A percentile compares a stretch with the other conserved stretches of the same genome.
Conservation (phyloP, 352 stramenopile genomes). For the Thalassiosira oceanica region DNA sequence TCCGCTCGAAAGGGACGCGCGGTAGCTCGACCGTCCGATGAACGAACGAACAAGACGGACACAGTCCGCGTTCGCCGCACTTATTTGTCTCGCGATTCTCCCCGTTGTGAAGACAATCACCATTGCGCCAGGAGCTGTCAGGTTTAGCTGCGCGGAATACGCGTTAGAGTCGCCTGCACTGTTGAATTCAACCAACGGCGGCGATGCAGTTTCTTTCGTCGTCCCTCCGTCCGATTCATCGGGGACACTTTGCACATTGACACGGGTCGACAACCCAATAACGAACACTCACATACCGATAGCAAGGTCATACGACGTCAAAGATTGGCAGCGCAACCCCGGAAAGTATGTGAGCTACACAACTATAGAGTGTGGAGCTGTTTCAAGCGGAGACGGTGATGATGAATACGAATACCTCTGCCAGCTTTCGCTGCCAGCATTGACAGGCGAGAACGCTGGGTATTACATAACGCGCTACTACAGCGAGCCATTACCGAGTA, state of each 20-base stretch:
- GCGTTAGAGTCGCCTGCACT: too few relatives aligned
- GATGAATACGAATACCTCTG: neutral
- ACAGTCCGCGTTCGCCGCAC: too few relatives aligned
- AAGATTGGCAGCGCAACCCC: neutral
- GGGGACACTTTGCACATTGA: conserved; percentile 7
- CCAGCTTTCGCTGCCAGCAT: neutral
- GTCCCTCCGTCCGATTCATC: neutral
- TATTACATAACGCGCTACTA: conserved; percentile 3
- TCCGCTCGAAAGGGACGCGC: too few relatives aligned
- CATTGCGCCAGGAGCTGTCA: too few relatives aligned
- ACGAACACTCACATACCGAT: neutral
- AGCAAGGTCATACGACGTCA: neutral
- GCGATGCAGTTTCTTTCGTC: too few relatives aligned
- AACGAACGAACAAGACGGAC: too few relatives aligned
- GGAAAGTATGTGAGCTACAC: neutral
- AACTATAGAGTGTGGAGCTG: neutral
- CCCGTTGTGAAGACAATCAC: too few relatives aligned
- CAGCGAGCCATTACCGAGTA: neutral
- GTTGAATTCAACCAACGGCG: too few relatives aligned
- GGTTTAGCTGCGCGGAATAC: too few relatives aligned
- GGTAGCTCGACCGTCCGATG: too few relatives aligned
- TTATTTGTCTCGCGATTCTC: too few relatives aligned
- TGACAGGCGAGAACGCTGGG: neutral
- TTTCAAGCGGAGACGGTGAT: neutral
- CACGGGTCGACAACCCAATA: neutral